Percentiles rank a stretch among this genome's conserved stretches.
These are phyloP conservation scores for Kluyveromyces siamensis DNA, from an alignment of 805 yeast genomes.

Conservation along the genomic window DNA sequence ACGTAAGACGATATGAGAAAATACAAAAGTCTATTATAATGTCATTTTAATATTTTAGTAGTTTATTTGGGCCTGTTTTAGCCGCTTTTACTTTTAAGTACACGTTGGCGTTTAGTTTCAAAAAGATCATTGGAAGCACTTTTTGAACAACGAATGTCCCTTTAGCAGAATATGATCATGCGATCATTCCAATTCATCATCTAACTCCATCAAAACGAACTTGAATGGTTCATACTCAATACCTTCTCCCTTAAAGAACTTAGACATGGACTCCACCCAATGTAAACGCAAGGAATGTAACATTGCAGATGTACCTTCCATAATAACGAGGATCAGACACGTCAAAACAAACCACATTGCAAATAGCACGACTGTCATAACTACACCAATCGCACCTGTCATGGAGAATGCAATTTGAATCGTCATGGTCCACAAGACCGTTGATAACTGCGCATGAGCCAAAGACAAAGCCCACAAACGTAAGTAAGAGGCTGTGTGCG, in stretches of 20 bases:
- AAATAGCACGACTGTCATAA: constrained; percentile 52
- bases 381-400: constrained; percentile 45
- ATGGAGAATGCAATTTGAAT: constrained; percentile 51
- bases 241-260: constrained; percentile 73
- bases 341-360: constrained; percentile 72
- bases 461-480: constrained; percentile 73
- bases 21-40: too few relatives aligned
- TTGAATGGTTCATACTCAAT: constrained; percentile 56
- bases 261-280: constrained; percentile 80
- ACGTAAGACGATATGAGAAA: too few relatives aligned
- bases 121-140: too few relatives aligned
- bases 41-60: too few relatives aligned
- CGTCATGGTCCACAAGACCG: constrained; percentile 73
- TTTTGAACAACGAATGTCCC: too few relatives aligned
- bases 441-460: constrained; percentile 72
- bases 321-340: constrained; percentile 57
- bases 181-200: constrained; percentile 5
- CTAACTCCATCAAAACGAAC: constrained; percentile 28
- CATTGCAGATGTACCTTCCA: constrained; percentile 87
- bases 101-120: too few relatives aligned
- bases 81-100: too few relatives aligned
- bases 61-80: too few relatives aligned
- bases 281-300: constrained; percentile 67
- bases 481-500: constrained; percentile 71
- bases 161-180: neutral